Conservation (phyloP, 257 asterid genomes). For the Lantana camara region DNA sequence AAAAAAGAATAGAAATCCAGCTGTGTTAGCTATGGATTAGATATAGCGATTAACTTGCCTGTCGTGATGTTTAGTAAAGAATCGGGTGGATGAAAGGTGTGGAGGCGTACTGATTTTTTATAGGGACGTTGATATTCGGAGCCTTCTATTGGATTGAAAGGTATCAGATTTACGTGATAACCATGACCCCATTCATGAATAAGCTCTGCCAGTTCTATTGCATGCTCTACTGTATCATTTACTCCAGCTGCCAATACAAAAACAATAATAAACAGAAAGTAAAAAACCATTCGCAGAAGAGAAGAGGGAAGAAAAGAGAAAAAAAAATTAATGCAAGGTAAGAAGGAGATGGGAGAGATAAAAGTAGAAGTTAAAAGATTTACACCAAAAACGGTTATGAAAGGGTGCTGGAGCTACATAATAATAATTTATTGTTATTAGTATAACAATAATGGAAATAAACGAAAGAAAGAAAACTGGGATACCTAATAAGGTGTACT, state of each 20-base stretch:
- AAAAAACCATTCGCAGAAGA: too few relatives aligned
- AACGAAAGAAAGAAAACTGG: slow-evolving; percentile 1
- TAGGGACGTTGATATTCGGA: slow-evolving; percentile 81
- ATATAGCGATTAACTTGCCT: too few relatives aligned
- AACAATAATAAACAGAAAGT: too few relatives aligned
- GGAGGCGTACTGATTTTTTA: slow-evolving; percentile 62
- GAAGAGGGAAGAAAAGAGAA: slow-evolving; percentile 11
- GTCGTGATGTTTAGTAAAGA: background rate
- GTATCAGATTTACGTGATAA: slow-evolving; percentile 90
- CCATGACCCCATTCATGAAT: slow-evolving; percentile 89
- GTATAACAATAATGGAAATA: too few relatives aligned
- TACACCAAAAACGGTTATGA: too few relatives aligned
- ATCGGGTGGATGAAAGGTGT: background rate
- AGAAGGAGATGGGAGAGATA: too few relatives aligned
- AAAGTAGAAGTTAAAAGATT: too few relatives aligned
- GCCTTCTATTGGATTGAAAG: slow-evolving; percentile 82
- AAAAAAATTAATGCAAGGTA: too few relatives aligned
- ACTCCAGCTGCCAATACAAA: slow-evolving; percentile 63
- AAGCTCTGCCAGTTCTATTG: slow-evolving; percentile 76
- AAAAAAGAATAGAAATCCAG: slow-evolving; percentile 19
- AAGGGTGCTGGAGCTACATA: too few relatives aligned
- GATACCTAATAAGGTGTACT: slow-evolving; percentile 86
- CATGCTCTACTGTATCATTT: slow-evolving; percentile 74
- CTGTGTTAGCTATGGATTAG: background rate
- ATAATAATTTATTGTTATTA: too few relatives aligned